Conservation (phyloP, 306 rosid genomes). For the Phaseolus lunatus region DNA sequence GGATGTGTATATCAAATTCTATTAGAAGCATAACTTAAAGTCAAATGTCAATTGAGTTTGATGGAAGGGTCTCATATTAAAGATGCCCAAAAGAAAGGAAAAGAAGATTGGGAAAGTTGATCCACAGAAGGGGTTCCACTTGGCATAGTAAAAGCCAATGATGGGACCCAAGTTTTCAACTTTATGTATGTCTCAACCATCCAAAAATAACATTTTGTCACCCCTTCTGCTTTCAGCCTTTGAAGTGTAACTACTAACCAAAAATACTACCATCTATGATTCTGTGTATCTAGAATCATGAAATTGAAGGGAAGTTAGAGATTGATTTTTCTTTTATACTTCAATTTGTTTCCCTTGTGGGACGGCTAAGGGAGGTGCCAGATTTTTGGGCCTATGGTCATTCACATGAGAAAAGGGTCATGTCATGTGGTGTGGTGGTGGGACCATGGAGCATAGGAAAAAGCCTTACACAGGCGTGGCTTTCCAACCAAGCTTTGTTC, state of each 20-base stretch:
- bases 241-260: conserved; percentile 35
- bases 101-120: conserved; percentile 48
- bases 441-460: conserved; percentile 50
- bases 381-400: conserved; percentile 24
- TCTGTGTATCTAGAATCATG: conserved; percentile 32
- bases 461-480: conserved; percentile 58
- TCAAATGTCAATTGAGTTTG: conserved; percentile 42
- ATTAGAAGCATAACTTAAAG: conserved; percentile 32
- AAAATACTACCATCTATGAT: background rate
- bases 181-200: conserved; percentile 45
- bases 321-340: background rate
- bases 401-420: conserved; percentile 46
- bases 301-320: conserved; percentile 46
- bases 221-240: conserved; percentile 1
- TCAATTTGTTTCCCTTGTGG: conserved; percentile 19
- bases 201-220: conserved; percentile 48
- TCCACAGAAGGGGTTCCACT: conserved; percentile 42
- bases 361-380: conserved; percentile 40
- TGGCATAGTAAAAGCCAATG: conserved; percentile 14
- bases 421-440: conserved; percentile 37
- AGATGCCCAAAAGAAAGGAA: conserved; percentile 43
- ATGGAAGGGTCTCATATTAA: conserved; percentile 28
- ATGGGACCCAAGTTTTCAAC: conserved; percentile 31
- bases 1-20: background rate
- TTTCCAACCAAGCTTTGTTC: conserved; percentile 59